Percentiles rank a stretch among this genome's conserved stretches.
These are phyloP conservation scores for Nemania sp. DNA, from an alignment of 2,329 filamentous ascomycete genomes.

Conservation along the genomic window DNA sequence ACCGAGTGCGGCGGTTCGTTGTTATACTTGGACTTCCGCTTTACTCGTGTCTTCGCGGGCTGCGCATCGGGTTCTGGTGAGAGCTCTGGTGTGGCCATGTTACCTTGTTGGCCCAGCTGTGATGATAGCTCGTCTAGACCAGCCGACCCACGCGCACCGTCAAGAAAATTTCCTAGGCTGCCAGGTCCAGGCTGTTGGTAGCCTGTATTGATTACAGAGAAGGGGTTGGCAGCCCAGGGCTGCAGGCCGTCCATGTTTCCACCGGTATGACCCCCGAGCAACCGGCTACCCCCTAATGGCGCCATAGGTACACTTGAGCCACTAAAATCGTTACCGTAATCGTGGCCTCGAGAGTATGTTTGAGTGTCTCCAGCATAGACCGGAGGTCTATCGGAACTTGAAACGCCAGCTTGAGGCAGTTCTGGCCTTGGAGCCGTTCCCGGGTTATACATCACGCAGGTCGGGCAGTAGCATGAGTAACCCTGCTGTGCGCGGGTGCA, in stretches of 20 bases:
- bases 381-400: background rate
- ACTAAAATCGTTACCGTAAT: too few species aligned
- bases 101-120: background rate
- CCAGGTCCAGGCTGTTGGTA: background rate
- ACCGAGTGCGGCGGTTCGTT: constrained; percentile 19
- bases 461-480: background rate
- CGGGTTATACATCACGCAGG: background rate
- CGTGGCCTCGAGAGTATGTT: background rate
- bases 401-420: background rate
- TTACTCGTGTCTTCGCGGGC: background rate
- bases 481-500: constrained; percentile 1
- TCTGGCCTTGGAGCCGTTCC: background rate
- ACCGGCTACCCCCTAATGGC: background rate
- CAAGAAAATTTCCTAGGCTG: background rate
- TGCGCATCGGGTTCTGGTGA: background rate
- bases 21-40: constrained; percentile 29
- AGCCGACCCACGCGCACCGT: background rate
- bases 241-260: background rate
- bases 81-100: background rate
- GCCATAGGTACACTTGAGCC: background rate
- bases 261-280: background rate
- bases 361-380: background rate
- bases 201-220: background rate
- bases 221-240: background rate
- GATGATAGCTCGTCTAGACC: background rate